Evolutionary conservation across 2,329 filamentous ascomycete species (phyloP), one percentile per base, ranked within the genome.

Genomic region (Apiospora kogelbergensis): DNA sequence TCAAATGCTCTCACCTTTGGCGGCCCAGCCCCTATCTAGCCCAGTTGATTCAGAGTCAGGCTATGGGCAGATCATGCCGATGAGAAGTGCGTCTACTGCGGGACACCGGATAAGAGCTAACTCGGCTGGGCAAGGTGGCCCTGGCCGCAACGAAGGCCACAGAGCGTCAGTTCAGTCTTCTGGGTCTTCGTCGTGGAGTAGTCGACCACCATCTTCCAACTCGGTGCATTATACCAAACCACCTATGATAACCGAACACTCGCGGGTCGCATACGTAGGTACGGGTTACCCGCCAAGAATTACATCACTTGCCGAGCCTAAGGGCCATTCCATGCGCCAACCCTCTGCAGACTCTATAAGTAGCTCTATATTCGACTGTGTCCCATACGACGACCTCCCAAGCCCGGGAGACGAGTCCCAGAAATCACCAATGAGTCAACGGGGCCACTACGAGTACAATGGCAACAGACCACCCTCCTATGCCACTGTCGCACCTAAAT

Each of bases 291-390:
- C 2, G 72, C 73, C 73, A 26, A 72, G 75, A 67, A 72, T 74
- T 66, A 72, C 71, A 67, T 76, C 76, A 40, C 68, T 75, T 63
- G 70, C 72, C 48, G 69, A 60, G 24, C 67, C 67, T 45, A 70
- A 71, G 57, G 68, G 70, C 53, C 76, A 74, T 26, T 71, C 73
- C 13, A 74, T 70, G 17, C 75, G 75, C 20, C 77, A 74, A 33
- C 76, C 74, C 13, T 80, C 79, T 33, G 78, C 76, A 42, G 80
- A 81, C 60, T 81, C 79, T 5, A 73, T 78, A 26, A 79, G 79
- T 65, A 80, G 79, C 68, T 80, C 78, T 2, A 73, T 80, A 33
- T 78, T 80, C 48, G 78, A 80, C 37, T 68, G 76, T 13, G 72
- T 79, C 33, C 77, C 76, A 22, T 74, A 74, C 33, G 73, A 76